Evolutionary conservation across 768 basidiomycete species (phyloP).

Genomic region (Tephrocybe sp.): DNA sequence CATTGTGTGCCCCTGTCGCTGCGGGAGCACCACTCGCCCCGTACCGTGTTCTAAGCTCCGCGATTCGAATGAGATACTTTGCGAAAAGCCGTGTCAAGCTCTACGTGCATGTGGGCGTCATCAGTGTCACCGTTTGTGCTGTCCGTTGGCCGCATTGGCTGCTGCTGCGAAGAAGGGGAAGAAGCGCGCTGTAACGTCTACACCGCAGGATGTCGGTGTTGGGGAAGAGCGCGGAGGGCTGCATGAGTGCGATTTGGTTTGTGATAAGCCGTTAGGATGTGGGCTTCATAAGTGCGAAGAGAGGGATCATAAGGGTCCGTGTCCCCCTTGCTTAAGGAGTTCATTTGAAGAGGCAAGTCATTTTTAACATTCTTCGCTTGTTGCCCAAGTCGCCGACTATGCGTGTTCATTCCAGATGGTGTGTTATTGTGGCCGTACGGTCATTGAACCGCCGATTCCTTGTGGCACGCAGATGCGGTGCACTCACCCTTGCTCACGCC

Average conservation of each 20-base stretch:
- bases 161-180: constrained; percentile 55
- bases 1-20: constrained; percentile 81
- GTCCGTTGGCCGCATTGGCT: constrained; percentile 76
- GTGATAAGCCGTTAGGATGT: constrained; percentile 70
- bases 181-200: constrained; percentile 39
- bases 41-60: constrained; percentile 55
- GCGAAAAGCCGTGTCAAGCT: constrained; percentile 77
- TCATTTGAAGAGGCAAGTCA: constrained; percentile 89
- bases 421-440: constrained; percentile 85
- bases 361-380: neutral
- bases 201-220: constrained; percentile 28
- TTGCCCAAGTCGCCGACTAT: constrained; percentile 1
- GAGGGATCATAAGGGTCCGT: constrained; percentile 80
- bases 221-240: constrained; percentile 65
- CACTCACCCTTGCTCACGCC: constrained; percentile 72
- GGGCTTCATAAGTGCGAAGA: constrained; percentile 80
- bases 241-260: constrained; percentile 84
- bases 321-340: constrained; percentile 82
- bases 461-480: constrained; percentile 85
- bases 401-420: constrained; percentile 45
- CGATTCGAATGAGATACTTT: constrained; percentile 59
- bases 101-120: constrained; percentile 85
- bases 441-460: constrained; percentile 84
- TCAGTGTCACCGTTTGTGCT: constrained; percentile 82
- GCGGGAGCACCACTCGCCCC: constrained; percentile 64